Evolutionary conservation across 2,329 filamentous ascomycete genomes (phyloP).

Genomic region (Aspergillus sp.): DNA sequence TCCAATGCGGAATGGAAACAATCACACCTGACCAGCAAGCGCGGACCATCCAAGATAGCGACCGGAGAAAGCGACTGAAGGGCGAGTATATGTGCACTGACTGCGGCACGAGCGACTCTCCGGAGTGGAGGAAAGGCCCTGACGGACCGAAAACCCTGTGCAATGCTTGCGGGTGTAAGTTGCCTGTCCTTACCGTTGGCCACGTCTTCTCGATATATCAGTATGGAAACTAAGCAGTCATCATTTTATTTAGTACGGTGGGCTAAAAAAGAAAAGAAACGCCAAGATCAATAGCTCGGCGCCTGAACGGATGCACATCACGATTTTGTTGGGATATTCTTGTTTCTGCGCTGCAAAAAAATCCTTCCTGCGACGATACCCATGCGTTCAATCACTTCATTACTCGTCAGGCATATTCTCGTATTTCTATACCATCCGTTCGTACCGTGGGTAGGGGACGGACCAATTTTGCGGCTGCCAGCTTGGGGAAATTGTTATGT

Average conservation of each 20-base stretch:
- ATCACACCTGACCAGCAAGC: constrained; percentile 70
- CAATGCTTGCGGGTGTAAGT: constrained; percentile 84
- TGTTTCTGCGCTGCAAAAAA: constrained; percentile 9
- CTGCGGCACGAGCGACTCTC: constrained; percentile 90
- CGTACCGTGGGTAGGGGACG: too few relatives aligned
- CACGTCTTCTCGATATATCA: neutral
- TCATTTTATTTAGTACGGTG: constrained; percentile 49
- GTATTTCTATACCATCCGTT: neutral
- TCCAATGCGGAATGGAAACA: constrained; percentile 83
- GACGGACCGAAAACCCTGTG: constrained; percentile 91
- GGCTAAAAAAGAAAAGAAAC: constrained; percentile 77
- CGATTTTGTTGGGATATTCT: neutral
- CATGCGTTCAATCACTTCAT: constrained; percentile 3
- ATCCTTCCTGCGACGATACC: constrained; percentile 18
- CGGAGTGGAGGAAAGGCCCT: constrained; percentile 94
- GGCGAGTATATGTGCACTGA: constrained; percentile 95
- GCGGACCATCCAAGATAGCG: constrained; percentile 54
- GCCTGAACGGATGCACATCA: neutral
- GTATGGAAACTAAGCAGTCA: neutral
- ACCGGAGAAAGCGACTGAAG: constrained; percentile 87
- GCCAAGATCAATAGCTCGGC: constrained; percentile 26
- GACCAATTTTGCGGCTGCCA: too few relatives aligned
- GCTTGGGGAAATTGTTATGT: too few relatives aligned
- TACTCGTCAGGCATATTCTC: neutral
- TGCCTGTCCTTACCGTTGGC: neutral